These are phyloP conservation scores for Hordeum vulgare DNA, from an alignment of 176 grass and related monocot genomes.

Conservation along the genomic window MorexV3_pseudomolecules_assembly NC_058524.1:590186880-590187379, in stretches of 20 bases:
- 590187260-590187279: constrained; percentile 30
- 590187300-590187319: background rate
- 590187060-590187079: background rate
- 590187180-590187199: constrained; percentile 63
- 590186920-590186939: background rate
- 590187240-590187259: constrained; percentile 86
- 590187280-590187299: background rate
- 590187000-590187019: background rate
- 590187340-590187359: background rate
- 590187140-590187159: constrained; percentile 60
- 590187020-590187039: background rate
- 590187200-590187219: constrained; percentile 78
- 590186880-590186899: background rate
- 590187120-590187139: background rate
- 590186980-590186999: background rate
- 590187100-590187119: background rate
- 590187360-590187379: background rate
- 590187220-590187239: constrained; percentile 89
- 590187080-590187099: constrained; percentile 4
- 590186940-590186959: background rate
- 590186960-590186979: background rate
- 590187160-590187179: constrained; percentile 76
- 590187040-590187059: background rate
- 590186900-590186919: background rate
- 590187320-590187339: background rate